A percentile compares a stretch with the other conserved stretches of the same genome.
Evolutionary conservation across 2,329 filamentous ascomycete genomes (phyloP).

Genomic region (Calonectria hongkongensis): DNA sequence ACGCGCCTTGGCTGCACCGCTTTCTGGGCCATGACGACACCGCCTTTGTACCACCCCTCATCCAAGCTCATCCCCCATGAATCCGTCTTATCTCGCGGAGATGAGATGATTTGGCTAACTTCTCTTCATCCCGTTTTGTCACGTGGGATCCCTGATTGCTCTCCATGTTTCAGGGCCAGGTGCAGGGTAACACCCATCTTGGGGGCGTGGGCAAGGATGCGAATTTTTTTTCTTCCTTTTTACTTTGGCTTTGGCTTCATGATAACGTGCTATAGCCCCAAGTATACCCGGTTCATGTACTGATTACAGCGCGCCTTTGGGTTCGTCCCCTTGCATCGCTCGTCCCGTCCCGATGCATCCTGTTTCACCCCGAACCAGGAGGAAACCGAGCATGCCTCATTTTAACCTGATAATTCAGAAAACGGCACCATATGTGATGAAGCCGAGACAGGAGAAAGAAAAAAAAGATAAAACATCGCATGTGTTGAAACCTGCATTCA

Average conservation of each 20-base stretch:
- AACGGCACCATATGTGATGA: slow-evolving; percentile 8
- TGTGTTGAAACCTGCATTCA: background rate
- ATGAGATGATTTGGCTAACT: slow-evolving; percentile 31
- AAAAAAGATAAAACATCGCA: background rate
- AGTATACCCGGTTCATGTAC: slow-evolving; percentile 11
- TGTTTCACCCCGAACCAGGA: slow-evolving; percentile 4
- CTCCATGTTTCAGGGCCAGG: slow-evolving; percentile 9
- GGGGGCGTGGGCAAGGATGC: slow-evolving; percentile 14
- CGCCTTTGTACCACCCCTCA: slow-evolving; percentile 11
- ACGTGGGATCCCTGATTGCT: slow-evolving; percentile 14
- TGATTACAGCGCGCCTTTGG: background rate
- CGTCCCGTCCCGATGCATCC: slow-evolving; percentile 21
- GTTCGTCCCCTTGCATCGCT: slow-evolving; percentile 19
- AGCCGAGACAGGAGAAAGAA: background rate
- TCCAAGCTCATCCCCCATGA: background rate
- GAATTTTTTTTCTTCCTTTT: background rate
- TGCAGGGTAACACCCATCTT: background rate
- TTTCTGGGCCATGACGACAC: slow-evolving; percentile 46
- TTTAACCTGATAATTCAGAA: background rate
- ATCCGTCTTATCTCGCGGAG: slow-evolving; percentile 26
- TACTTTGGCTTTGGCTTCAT: background rate
- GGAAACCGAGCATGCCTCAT: slow-evolving; percentile 9
- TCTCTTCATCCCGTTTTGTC: slow-evolving; percentile 1
- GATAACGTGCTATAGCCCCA: background rate
- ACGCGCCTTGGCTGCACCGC: slow-evolving; percentile 41